phyloP scores from a whole-genome alignment of 768 basidiomycete species.

The Cytidiella melzeri region DNA sequence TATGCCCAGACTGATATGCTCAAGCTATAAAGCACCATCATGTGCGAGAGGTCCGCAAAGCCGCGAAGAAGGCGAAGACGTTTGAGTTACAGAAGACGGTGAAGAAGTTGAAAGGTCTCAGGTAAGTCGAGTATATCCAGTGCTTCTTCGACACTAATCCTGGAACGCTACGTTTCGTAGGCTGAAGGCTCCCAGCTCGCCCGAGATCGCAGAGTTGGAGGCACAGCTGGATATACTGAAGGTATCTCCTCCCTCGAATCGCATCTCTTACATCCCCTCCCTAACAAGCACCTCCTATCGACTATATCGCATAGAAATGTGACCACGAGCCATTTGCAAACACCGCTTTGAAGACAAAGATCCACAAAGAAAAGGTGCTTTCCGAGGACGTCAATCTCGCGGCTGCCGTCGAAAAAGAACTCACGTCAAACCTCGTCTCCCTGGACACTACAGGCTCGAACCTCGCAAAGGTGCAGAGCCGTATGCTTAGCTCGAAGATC shows the following conservation, averaged over 20 bases:
- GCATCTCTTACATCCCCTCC: background rate
- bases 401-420: slow-evolving; percentile 39
- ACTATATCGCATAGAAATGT: slow-evolving; percentile 38
- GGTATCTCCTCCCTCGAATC: slow-evolving; percentile 34
- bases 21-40: slow-evolving; percentile 57
- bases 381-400: slow-evolving; percentile 42
- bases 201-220: slow-evolving; percentile 45
- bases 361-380: slow-evolving; percentile 66
- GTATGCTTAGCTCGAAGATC: slow-evolving; percentile 72
- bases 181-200: slow-evolving; percentile 31
- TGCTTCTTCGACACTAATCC: background rate
- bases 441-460: slow-evolving; percentile 36
- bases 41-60: slow-evolving; percentile 64
- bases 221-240: slow-evolving; percentile 59
- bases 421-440: slow-evolving; percentile 30
- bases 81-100: slow-evolving; percentile 81
- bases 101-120: slow-evolving; percentile 68
- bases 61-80: slow-evolving; percentile 73
- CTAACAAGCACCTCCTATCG: too few species aligned
- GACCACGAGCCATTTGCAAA: slow-evolving; percentile 53
- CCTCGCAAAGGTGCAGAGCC: slow-evolving; percentile 57
- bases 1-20: slow-evolving; percentile 9
- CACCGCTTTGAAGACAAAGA: slow-evolving; percentile 62
- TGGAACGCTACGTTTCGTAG: slow-evolving; percentile 3
- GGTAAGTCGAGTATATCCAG: slow-evolving; percentile 36